Percentiles rank a stretch among this genome's conserved stretches.
Conservation (phyloP, 441 rosid species). For the Gossypium davidsonii region DNA sequence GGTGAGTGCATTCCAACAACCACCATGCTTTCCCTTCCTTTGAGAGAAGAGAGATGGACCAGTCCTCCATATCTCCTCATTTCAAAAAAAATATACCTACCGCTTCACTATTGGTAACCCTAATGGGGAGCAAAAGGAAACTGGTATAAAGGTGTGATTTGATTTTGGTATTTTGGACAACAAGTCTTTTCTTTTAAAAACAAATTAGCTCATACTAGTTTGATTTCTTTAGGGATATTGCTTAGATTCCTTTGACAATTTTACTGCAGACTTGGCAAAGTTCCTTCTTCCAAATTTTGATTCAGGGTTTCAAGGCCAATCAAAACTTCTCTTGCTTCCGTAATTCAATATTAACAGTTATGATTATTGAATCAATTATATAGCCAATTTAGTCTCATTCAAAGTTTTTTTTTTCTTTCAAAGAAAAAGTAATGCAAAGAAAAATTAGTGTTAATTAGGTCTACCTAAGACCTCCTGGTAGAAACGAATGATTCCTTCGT, state of each 20-base stretch:
- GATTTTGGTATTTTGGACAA: not conserved
- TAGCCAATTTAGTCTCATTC: not conserved
- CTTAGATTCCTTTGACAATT: not conserved
- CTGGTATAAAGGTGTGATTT: not conserved
- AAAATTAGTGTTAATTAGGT: not conserved
- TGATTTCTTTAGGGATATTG: not conserved
- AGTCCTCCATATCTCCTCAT: not conserved
- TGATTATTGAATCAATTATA: constrained; percentile 1
- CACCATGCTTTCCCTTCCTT: not conserved
- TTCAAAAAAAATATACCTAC: not conserved
- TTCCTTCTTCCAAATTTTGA: not conserved
- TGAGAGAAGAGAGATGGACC: not conserved
- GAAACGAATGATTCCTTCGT: not conserved
- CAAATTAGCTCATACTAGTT: not conserved
- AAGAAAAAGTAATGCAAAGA: not conserved
- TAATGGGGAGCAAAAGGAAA: not conserved
- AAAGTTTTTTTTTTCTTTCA: not conserved
- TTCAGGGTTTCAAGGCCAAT: not conserved
- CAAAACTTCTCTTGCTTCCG: not conserved
- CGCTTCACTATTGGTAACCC: constrained; percentile 3
- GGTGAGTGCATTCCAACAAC: constrained; percentile 8
- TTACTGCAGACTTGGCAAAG: not conserved
- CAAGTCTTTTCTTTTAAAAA: not conserved
- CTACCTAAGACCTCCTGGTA: not conserved
- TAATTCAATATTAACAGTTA: not conserved